These are phyloP conservation scores for Pseudohalonectria lignicola DNA, from an alignment of 2,329 filamentous ascomycete species.

Conservation along the genomic window DNA sequence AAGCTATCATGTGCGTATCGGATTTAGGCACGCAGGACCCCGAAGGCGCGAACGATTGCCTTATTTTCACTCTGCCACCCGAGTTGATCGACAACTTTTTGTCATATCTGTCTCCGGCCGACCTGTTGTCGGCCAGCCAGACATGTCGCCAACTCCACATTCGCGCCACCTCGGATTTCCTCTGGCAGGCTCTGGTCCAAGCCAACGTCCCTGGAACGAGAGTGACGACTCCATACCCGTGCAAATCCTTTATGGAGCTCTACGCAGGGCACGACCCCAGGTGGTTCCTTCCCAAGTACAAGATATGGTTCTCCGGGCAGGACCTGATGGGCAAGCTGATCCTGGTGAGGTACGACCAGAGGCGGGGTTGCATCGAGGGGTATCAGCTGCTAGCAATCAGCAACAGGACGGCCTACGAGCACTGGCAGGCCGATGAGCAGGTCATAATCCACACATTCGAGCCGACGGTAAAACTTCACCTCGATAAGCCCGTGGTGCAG, in stretches of 20 bases:
- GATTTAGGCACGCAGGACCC: too few relatives aligned
- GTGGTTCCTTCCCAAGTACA: conserved; percentile 75
- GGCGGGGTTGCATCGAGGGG: conserved; percentile 66
- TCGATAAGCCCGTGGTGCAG: conserved; percentile 61
- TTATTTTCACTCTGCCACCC: conserved; percentile 41
- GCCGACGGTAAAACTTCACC: conserved; percentile 58
- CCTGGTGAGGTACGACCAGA: conserved; percentile 64
- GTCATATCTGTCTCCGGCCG: conserved; percentile 49
- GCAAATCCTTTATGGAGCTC: conserved; percentile 55
- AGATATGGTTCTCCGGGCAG: conserved; percentile 77
- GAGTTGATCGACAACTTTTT: conserved; percentile 70
- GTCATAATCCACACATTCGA: conserved; percentile 65
- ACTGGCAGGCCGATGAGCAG: conserved; percentile 53
- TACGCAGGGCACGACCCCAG: conserved; percentile 65
- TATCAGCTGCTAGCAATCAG: conserved; percentile 64
- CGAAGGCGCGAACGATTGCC: too few relatives aligned
- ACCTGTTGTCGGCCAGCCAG: conserved; percentile 48
- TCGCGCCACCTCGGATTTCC: conserved; percentile 52
- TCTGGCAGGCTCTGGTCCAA: conserved; percentile 65
- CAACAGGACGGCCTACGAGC: conserved; percentile 38
- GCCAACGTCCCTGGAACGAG: conserved; percentile 47
- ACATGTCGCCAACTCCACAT: conserved; percentile 51
- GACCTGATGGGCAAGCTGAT: conserved; percentile 65
- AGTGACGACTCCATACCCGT: conserved; percentile 46
- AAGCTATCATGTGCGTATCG: too few relatives aligned